Conservation (phyloP, 192 early-diverging fungal species). For the Mortierella claussenii region DNA sequence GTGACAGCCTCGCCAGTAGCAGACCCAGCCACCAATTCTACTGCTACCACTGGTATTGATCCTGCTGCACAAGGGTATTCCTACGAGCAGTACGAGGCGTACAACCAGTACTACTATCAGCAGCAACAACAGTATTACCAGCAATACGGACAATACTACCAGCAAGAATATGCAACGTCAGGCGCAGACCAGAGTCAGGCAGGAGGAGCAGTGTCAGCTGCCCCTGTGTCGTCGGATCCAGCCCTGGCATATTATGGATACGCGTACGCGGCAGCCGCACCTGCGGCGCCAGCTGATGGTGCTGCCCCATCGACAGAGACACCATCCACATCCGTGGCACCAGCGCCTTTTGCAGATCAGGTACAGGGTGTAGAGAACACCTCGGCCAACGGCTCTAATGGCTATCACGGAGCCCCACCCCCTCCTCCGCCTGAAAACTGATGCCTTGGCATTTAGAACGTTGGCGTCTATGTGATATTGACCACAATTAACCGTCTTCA, state of each 20-base stretch:
- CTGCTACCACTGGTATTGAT: not conserved
- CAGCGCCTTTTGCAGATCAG: conserved; percentile 10
- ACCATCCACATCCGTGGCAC: conserved; percentile 13
- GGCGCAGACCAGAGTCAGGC: conserved; percentile 17
- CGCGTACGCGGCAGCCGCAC: conserved; percentile 22
- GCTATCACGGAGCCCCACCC: conserved; percentile 5
- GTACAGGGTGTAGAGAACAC: not conserved
- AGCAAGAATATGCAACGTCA: conserved; percentile 19
- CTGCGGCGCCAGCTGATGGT: conserved; percentile 11
- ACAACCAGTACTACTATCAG: conserved; percentile 50
- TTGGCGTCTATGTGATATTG: no score
- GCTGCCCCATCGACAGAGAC: conserved; percentile 8
- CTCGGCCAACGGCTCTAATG: not conserved
- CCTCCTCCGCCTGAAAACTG: not conserved
- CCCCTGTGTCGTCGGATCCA: conserved; percentile 29
- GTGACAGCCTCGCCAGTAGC: not conserved
- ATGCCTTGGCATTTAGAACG: no score
- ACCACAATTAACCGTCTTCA: no score
- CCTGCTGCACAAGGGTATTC: conserved; percentile 21
- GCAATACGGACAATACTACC: conserved; percentile 48
- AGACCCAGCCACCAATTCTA: conserved; percentile 7
- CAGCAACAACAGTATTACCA: conserved; percentile 52
- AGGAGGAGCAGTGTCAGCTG: not conserved
- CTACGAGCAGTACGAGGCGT: conserved; percentile 50
- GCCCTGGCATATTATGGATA: conserved; percentile 49